phyloP scores from a whole-genome alignment of 2,329 filamentous ascomycete genomes.

The Aspergillus ustus region DNA sequence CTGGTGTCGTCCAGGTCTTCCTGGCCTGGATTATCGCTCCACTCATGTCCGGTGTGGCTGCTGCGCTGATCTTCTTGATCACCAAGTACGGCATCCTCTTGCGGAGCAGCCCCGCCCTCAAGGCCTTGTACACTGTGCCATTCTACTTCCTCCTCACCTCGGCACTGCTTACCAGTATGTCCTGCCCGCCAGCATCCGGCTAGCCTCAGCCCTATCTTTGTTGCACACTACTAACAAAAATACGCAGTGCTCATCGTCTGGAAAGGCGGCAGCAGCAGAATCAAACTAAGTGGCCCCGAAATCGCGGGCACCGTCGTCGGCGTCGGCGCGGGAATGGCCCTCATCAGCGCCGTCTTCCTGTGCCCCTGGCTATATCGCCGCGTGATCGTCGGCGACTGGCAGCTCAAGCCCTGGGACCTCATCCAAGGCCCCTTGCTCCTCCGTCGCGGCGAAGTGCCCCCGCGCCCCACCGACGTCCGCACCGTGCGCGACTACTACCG shows the following conservation, averaged over 20 bases:
- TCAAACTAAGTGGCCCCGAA: slow-evolving; percentile 16
- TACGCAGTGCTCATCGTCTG: slow-evolving; percentile 27
- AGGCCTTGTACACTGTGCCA: slow-evolving; percentile 21
- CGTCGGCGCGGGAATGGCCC: slow-evolving; percentile 19
- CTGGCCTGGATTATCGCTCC: slow-evolving; percentile 27
- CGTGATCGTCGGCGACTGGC: slow-evolving; percentile 22
- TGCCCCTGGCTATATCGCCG: slow-evolving; percentile 24
- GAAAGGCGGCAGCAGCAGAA: slow-evolving; percentile 25
- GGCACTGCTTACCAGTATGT: slow-evolving; percentile 22
- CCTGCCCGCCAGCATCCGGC: no score
- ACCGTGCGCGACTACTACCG: slow-evolving; percentile 22
- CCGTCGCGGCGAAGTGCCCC: slow-evolving; percentile 22
- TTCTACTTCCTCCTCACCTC: slow-evolving; percentile 25
- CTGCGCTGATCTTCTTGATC: slow-evolving; percentile 23
- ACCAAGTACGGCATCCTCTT: slow-evolving; percentile 24
- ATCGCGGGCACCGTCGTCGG: slow-evolving; percentile 21
- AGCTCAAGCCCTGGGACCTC: slow-evolving; percentile 20
- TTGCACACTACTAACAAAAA: not conserved
- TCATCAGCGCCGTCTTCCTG: slow-evolving; percentile 19
- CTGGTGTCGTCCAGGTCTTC: slow-evolving; percentile 27
- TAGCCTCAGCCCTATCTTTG: not conserved
- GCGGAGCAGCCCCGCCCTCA: slow-evolving; percentile 16
- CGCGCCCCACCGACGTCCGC: slow-evolving; percentile 11
- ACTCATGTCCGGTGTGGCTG: slow-evolving; percentile 18
- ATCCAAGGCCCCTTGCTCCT: slow-evolving; percentile 22